Evolutionary conservation across 106 monocot species (phyloP), one percentile per base, ranked within the genome.

Genomic region (Allium sativum): DNA sequence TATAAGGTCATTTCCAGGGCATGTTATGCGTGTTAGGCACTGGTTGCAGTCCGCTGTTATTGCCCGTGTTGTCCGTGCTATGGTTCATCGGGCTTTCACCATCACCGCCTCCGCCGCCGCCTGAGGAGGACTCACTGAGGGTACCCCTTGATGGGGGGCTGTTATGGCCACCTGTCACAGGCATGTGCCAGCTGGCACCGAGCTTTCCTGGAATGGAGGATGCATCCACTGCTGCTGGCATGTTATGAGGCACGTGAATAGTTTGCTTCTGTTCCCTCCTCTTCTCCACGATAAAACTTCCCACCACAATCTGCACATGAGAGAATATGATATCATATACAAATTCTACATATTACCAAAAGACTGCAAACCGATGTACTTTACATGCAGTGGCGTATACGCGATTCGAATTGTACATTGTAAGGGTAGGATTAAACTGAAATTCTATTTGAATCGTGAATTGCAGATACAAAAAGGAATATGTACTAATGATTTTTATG

Each of bases 281-380:
- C 21, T 79, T 84, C 18, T 90, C 87, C 12, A 79, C 76, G 40
- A 79, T 71, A 59, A 95, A 95, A 62, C 90, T 87, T 11, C 95
- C 95, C 48, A 95, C 71, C 3, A 95, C 82, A 9, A 95, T 82
- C 95, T 95, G 77, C 43, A 73, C 31, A 31, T 31, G 31, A 45
- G 62, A 17, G 3, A 18, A 46, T 10, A 45, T 18, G 16, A 10
- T 10, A 2, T 18, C 15, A 7, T 41, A 8, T 5, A 3, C 16
- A 56, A 56, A 18, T 56, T 10, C 7, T 56, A 56, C 11, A 50
- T 6, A 50, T 50, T 11, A 15, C 8, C 15, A 12, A 6, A 31
- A 31, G 31, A 31, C 5, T 31, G 31, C 1, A 31, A 31, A 31
- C 31, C 31, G 1, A 31, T 31, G 5, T 3, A 31, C 5, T 31